Base-by-base conservation (phyloP, 108 stramenopile species). In the Cyclotella sp. region DNA sequence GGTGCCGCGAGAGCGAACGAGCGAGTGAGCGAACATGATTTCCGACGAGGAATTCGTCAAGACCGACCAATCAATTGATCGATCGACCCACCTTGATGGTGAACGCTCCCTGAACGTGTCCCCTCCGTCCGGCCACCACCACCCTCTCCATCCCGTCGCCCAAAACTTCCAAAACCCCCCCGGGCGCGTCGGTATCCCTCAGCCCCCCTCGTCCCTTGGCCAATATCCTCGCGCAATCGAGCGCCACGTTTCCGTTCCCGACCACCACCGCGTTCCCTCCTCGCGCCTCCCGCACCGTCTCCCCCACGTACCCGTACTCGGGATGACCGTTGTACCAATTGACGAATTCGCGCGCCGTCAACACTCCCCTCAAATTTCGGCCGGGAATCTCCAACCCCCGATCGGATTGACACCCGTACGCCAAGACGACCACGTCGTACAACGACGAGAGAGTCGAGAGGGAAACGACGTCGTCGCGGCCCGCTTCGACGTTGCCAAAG, bases 221-320 rank as follows among this genome's bases (percentile, higher is more conserved):
- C 29, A 98, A 74, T 7, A 99, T 83, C 10, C 98, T 86, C 7
- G 96, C 98, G 71, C 95, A 96, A 84, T 99, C 98, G 9, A 99
- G 75, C 9, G 98, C 97, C 1, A 99, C 98, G 75, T 99, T 99
- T 15, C 99, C 99, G 30, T 98, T 94, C 8, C 98, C 98, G 46
- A 99, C 76, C 0, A 99, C 91, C 0, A 95, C 98, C 3, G 92
- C 92, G 41, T 78, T 34, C 12, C 75, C n/a, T n/a, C n/a, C n/a
- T n/a, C n/a, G 61, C 41, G 79, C 83, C 21, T 79, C 16, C 22
- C 71, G 18, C 27, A 90, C 85, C 2, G 81, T 73, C 0, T 66
- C 43, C 15, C 84, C 87, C 26, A 93, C 72, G 63, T 82, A 74
- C 21, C 75, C 86, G 75, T 76, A 89, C 49, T 91, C 87, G 10